phyloP scores from a whole-genome alignment of 2,329 filamentous ascomycete species.

The Geosmithia morbida region DNA sequence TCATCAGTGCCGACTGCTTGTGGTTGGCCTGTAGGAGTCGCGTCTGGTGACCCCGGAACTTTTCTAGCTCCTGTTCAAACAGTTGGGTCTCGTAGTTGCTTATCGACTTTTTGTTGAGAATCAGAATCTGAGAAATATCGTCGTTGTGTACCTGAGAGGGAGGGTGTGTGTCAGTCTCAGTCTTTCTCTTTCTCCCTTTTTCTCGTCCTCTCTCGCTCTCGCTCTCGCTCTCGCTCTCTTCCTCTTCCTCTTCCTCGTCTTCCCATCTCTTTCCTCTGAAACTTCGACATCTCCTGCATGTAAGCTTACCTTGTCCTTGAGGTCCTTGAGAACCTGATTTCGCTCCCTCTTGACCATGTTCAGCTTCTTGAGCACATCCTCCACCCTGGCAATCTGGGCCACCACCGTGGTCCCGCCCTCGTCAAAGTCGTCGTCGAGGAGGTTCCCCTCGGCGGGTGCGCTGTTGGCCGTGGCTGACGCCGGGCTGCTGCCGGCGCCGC shows the following conservation, averaged over 20 bases:
- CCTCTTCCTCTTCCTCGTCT: not conserved
- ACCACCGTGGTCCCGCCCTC: constrained; percentile 68
- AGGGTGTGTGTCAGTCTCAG: constrained; percentile 8
- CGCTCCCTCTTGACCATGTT: constrained; percentile 87
- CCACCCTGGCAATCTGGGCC: constrained; percentile 79
- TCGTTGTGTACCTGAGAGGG: constrained; percentile 87
- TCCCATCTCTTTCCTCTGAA: too few species aligned
- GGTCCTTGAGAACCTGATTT: constrained; percentile 82
- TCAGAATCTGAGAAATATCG: constrained; percentile 93
- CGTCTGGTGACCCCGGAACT: constrained; percentile 87
- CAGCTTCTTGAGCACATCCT: constrained; percentile 80
- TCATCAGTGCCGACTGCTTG: constrained; percentile 88
- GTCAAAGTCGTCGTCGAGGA: constrained; percentile 85
- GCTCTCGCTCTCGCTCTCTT: not conserved
- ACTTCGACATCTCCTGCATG: not conserved
- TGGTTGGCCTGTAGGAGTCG: constrained; percentile 85
- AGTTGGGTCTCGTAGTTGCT: constrained; percentile 82
- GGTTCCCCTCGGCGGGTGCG: constrained; percentile 51
- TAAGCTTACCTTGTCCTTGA: constrained; percentile 78
- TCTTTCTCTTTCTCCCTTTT: not conserved
- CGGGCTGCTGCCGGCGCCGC: constrained; percentile 46
- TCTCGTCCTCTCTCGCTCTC: not conserved
- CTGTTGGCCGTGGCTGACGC: constrained; percentile 9
- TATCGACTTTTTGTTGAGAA: constrained; percentile 95
- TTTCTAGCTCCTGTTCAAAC: constrained; percentile 94